phyloP scores from a whole-genome alignment of 2,329 filamentous ascomycete genomes.

The Phyllosticta citribraziliensis region DNA sequence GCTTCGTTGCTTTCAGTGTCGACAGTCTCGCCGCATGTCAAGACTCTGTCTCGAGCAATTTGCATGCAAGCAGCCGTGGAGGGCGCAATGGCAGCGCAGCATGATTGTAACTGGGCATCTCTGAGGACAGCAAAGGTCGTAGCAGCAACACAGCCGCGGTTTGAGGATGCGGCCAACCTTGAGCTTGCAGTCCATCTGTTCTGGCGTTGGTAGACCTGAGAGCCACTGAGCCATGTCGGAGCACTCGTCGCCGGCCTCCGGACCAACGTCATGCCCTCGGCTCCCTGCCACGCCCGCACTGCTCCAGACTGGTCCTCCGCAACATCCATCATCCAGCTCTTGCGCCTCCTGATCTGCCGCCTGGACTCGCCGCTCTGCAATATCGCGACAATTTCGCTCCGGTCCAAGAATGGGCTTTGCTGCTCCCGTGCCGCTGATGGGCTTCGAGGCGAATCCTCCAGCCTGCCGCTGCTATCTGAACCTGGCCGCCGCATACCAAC shows the following conservation, averaged over 20 bases:
- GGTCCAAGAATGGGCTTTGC: not conserved
- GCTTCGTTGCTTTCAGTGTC: not conserved
- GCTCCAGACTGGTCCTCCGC: not conserved
- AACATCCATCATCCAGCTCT: not conserved
- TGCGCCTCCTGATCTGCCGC: not conserved
- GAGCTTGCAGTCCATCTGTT: not conserved
- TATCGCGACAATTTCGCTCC: not conserved
- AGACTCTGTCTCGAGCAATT: not conserved
- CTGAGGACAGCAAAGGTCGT: not conserved
- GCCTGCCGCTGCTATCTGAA: not conserved
- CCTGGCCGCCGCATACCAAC: no score
- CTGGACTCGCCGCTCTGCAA: not conserved
- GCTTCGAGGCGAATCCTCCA: not conserved
- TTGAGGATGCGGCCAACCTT: not conserved
- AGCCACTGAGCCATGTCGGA: constrained; percentile 2
- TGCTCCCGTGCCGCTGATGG: not conserved
- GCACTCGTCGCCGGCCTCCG: constrained; percentile 7
- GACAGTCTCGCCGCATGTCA: not conserved
- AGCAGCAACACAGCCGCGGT: not conserved
- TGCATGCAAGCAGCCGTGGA: not conserved
- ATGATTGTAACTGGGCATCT: not conserved
- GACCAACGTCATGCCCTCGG: constrained; percentile 5
- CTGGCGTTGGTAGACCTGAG: not conserved
- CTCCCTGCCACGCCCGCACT: not conserved
- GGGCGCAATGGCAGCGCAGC: not conserved